Conservation (phyloP, 441 rosid species). For the Adansonia grandidieri region DNA sequence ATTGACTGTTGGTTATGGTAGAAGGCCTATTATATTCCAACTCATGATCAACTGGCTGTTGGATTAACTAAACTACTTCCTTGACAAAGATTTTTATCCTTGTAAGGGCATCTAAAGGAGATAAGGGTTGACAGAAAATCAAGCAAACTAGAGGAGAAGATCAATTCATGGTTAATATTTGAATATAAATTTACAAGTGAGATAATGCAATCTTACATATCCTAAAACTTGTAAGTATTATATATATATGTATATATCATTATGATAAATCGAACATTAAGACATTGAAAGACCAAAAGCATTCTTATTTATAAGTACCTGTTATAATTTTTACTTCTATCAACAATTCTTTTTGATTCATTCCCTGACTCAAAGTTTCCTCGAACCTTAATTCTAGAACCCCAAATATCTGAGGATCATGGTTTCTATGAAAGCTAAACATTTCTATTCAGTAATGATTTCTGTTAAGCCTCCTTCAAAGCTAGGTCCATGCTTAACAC, state of each 20-base stretch:
- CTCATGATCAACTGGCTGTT: not conserved
- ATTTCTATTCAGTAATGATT: constrained; percentile 49
- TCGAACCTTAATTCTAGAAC: not conserved
- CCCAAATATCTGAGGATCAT: not conserved
- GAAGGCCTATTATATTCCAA: not conserved
- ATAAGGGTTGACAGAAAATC: too few relatives aligned
- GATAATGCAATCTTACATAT: too few relatives aligned
- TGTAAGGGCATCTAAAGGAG: too few relatives aligned
- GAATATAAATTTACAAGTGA: too few relatives aligned
- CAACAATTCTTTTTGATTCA: not conserved
- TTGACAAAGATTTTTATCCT: not conserved
- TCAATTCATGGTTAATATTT: too few relatives aligned
- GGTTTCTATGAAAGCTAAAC: too few relatives aligned
- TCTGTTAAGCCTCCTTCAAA: constrained; percentile 53
- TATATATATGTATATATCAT: too few relatives aligned
- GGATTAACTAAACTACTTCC: not conserved
- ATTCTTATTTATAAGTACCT: too few relatives aligned
- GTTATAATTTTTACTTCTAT: not conserved
- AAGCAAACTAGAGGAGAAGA: too few relatives aligned
- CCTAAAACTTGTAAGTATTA: not conserved
- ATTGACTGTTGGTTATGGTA: not conserved
- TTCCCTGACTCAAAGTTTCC: not conserved
- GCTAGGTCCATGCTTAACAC: constrained; percentile 46
- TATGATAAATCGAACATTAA: too few relatives aligned
- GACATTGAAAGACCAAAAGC: not conserved